A percentile compares a stretch with the other conserved stretches of the same genome.
phyloP scores from a whole-genome alignment of 2,329 filamentous ascomycete species.

The Stenocarpella maydis region DNA sequence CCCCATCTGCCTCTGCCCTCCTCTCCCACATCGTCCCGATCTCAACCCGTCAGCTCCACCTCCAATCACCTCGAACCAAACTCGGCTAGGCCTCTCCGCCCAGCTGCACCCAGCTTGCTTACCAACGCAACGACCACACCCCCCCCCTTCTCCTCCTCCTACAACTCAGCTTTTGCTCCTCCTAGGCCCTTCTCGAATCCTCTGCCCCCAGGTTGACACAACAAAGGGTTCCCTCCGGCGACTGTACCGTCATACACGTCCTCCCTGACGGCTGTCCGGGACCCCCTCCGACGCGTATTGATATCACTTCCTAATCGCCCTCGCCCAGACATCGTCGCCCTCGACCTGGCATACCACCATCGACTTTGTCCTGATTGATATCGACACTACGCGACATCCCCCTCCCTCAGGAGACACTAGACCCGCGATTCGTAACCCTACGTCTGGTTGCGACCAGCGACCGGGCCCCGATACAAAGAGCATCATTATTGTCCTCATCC shows the following conservation, averaged over 20 bases:
- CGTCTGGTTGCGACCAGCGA: slow-evolving; percentile 6
- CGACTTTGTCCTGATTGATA: neutral
- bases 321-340: neutral
- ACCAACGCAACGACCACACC: neutral
- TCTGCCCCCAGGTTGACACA: neutral
- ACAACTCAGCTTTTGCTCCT: neutral
- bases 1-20: slow-evolving; percentile 10
- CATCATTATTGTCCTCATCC: slow-evolving; percentile 41
- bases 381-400: neutral
- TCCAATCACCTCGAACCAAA: slow-evolving; percentile 24
- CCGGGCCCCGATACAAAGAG: neutral
- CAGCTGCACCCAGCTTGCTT: slow-evolving; percentile 23
- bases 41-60: slow-evolving; percentile 4
- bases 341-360: neutral
- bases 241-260: slow-evolving; percentile 1
- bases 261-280: slow-evolving; percentile 15
- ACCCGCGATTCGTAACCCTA: neutral
- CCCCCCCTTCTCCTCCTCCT: neutral
- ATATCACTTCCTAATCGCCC: slow-evolving; percentile 4
- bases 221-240: slow-evolving; percentile 10
- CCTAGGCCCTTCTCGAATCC: neutral
- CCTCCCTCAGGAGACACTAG: neutral
- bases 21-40: neutral
- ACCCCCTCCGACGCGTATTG: neutral
- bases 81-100: slow-evolving; percentile 8